phyloP scores from a whole-genome alignment of 768 basidiomycete genomes.

The Termitomyces sp. region DNA sequence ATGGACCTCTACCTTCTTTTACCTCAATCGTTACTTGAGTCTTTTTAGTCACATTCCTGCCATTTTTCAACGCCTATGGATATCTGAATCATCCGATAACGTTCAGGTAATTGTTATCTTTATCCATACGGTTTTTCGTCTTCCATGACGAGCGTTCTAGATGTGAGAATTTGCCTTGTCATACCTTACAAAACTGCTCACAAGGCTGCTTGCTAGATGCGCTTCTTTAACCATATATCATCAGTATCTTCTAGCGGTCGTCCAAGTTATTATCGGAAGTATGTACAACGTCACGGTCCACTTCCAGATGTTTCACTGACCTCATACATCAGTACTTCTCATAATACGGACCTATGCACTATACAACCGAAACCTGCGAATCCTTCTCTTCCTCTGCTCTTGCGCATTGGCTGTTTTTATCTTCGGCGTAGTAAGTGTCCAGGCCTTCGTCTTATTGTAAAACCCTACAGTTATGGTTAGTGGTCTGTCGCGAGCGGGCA shows the following conservation, averaged over 20 bases:
- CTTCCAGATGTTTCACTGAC: too few species aligned
- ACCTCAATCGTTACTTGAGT: not conserved
- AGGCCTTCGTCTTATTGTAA: too few species aligned
- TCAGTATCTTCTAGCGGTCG: not conserved
- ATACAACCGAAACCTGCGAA: too few species aligned
- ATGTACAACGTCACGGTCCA: not conserved
- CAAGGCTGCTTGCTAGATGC: not conserved
- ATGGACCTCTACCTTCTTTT: not conserved
- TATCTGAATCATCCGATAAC: not conserved
- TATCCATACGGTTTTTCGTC: not conserved
- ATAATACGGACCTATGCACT: too few species aligned
- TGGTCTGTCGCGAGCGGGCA: too few species aligned
- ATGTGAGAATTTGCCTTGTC: not conserved
- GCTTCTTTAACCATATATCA: not conserved
- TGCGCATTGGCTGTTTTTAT: conserved; percentile 21
- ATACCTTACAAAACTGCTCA: not conserved
- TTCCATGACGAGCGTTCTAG: not conserved
- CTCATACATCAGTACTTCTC: too few species aligned
- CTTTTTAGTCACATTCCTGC: not conserved
- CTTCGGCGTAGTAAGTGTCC: not conserved
- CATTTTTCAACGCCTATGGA: not conserved
- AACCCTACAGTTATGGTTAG: too few species aligned
- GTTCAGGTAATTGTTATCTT: not conserved
- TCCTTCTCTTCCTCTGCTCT: conserved; percentile 11
- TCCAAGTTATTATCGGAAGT: not conserved